These are phyloP conservation scores for Penicillium chermesinum DNA, from an alignment of 495 filamentous ascomycete genomes.

Conservation along the genomic window DNA sequence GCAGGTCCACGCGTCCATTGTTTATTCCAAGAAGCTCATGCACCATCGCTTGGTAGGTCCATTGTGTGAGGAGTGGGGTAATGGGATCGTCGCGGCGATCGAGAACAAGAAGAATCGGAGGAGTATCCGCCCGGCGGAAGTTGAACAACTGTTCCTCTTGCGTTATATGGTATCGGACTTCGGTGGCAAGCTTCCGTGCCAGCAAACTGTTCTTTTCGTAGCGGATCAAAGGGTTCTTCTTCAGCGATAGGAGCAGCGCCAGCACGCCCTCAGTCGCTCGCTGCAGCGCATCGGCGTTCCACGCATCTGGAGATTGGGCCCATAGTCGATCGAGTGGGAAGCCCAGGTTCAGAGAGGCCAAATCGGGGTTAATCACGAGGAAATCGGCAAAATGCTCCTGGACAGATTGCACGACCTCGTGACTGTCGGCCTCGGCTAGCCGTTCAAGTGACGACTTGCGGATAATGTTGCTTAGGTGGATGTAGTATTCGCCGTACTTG, in stretches of 20 bases:
- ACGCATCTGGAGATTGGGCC: conserved; percentile 70
- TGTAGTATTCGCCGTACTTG: conserved; percentile 95
- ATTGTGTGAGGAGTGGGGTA: conserved; percentile 92
- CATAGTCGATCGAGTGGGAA: conserved; percentile 73
- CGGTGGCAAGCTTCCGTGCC: conserved; percentile 86
- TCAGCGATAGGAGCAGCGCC: conserved; percentile 74
- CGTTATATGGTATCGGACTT: conserved; percentile 85
- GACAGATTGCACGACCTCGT: conserved; percentile 87
- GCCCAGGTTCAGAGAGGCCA: conserved; percentile 76
- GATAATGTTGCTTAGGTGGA: conserved; percentile 95
- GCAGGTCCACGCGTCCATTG: conserved; percentile 85
- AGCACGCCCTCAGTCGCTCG: conserved; percentile 82
- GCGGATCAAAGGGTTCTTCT: conserved; percentile 92
- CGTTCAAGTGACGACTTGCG: conserved; percentile 95
- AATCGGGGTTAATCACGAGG: conserved; percentile 87
- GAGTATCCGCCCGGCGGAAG: conserved; percentile 91
- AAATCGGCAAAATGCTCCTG: conserved; percentile 97
- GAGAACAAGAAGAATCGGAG: conserved; percentile 84
- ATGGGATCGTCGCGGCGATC: conserved; percentile 94
- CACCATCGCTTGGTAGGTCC: conserved; percentile 99
- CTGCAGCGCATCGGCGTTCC: conserved; percentile 83
- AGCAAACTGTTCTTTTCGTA: conserved; percentile 90
- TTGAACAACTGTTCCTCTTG: conserved; percentile 98
- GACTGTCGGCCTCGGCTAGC: conserved; percentile 93
- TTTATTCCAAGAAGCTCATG: conserved; percentile 91